Conservation (phyloP, 1,284 basidiomycete genomes). For the Papiliotrema fonsecae region DNA sequence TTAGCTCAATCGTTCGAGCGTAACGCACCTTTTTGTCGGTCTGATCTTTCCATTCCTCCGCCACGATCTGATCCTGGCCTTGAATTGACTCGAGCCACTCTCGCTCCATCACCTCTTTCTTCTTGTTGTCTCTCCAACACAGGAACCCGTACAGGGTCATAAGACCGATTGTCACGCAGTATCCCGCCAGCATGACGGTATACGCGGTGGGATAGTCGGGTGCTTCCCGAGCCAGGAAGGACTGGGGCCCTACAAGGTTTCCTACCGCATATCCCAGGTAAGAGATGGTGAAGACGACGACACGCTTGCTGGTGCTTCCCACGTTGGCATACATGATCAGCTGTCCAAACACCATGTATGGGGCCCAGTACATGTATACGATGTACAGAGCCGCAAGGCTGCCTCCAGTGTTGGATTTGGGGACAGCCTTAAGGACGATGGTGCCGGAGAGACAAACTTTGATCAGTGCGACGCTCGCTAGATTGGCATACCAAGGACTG, state of each 20-base stretch:
- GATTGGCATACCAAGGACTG: no score
- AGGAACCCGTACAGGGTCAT: slow-evolving; percentile 14
- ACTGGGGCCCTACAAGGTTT: slow-evolving; percentile 26
- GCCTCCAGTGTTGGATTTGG: slow-evolving; percentile 19
- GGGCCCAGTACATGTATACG: slow-evolving; percentile 22
- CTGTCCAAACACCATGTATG: slow-evolving; percentile 14
- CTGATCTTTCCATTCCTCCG: no score
- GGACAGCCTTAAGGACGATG: slow-evolving; percentile 11
- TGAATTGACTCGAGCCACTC: no score
- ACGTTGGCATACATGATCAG: slow-evolving; percentile 25
- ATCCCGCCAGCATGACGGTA: slow-evolving; percentile 24
- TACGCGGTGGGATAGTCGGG: slow-evolving; percentile 21
- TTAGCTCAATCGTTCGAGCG: no score
- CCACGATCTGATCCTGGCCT: no score
- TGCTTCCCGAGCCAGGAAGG: slow-evolving; percentile 21
- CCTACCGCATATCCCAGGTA: slow-evolving; percentile 28
- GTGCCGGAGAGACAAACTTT: slow-evolving; percentile 9
- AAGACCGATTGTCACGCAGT: slow-evolving; percentile 19
- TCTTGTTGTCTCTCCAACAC: slow-evolving; percentile 21
- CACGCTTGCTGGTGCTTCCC: slow-evolving; percentile 32
- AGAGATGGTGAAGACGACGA: slow-evolving; percentile 20
- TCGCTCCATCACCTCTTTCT: no score
- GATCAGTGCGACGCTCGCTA: no score
- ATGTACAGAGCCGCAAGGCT: slow-evolving; percentile 23
- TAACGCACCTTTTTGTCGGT: no score